phyloP scores from a whole-genome alignment of 139 green algal genomes.

The Picochlorum sp. region DNA sequence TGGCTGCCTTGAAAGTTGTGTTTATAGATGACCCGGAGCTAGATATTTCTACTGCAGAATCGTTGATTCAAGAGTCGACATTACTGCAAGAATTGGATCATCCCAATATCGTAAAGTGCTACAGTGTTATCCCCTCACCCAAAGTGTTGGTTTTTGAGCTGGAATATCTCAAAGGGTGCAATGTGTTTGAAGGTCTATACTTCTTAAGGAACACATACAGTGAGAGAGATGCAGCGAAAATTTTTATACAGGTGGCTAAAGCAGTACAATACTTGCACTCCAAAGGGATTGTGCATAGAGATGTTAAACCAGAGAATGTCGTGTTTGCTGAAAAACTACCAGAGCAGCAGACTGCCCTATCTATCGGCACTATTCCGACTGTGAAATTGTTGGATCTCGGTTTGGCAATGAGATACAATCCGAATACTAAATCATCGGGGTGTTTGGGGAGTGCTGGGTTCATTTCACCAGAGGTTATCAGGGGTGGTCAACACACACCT shows the following conservation, averaged over 20 bases:
- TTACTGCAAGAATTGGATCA: constrained; percentile 56
- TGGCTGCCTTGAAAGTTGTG: constrained; percentile 44
- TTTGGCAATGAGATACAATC: constrained; percentile 28
- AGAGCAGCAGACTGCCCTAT: no score
- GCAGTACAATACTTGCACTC: constrained; percentile 35
- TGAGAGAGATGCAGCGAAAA: constrained; percentile 32
- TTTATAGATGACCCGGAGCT: background rate
- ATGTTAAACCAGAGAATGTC: constrained; percentile 52
- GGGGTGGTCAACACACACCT: constrained; percentile 21
- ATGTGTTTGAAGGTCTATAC: constrained; percentile 35
- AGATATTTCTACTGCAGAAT: background rate
- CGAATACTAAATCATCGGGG: constrained; percentile 8
- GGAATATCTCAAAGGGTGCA: constrained; percentile 40
- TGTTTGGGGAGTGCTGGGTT: constrained; percentile 41
- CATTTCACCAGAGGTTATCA: constrained; percentile 37
- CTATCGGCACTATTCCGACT: background rate
- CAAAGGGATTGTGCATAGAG: constrained; percentile 36
- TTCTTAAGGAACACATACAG: constrained; percentile 36
- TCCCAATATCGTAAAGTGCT: constrained; percentile 62
- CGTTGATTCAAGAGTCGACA: constrained; percentile 31
- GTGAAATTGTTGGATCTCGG: constrained; percentile 48
- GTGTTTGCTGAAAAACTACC: constrained; percentile 21
- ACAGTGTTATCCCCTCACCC: constrained; percentile 28
- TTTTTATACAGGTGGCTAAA: constrained; percentile 36
- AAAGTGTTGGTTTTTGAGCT: constrained; percentile 40